Percentiles rank a stretch among this genome's conserved stretches.
Conservation (phyloP, 2,329 filamentous ascomycete species). For the Ceratocystis albifundus region DNA sequence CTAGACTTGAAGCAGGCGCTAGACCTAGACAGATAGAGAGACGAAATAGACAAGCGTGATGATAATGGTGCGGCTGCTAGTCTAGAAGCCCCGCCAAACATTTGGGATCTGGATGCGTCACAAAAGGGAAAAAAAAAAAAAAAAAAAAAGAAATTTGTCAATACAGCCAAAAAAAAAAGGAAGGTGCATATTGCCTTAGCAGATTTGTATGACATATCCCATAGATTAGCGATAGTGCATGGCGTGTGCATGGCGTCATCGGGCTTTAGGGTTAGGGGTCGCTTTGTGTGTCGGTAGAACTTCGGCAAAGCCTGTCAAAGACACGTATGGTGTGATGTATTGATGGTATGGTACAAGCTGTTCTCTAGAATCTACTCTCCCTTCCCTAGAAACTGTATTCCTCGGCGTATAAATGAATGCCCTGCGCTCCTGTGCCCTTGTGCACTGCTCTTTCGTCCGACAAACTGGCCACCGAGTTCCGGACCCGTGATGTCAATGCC, state of each 20-base stretch:
- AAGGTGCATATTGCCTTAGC: neutral
- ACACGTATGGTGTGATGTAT: neutral
- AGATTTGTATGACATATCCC: neutral
- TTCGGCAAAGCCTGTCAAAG: neutral
- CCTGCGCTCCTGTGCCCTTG: conserved; percentile 53
- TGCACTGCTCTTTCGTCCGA: conserved; percentile 53
- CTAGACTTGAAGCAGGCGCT: neutral
- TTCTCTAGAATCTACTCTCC: neutral
- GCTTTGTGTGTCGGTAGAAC: neutral
- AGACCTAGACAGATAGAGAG: neutral
- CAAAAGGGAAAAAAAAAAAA: conserved; percentile 8
- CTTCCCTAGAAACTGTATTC: conserved; percentile 43
- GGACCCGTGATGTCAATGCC: conserved; percentile 41
- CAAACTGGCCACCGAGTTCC: conserved; percentile 44
- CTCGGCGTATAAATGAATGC: conserved; percentile 49
- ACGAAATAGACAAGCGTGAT: neutral
- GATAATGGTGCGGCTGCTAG: neutral
- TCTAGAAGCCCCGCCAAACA: conserved; percentile 18
- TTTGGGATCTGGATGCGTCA: conserved; percentile 17
- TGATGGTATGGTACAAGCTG: neutral
- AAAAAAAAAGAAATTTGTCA: neutral
- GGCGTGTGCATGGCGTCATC: neutral
- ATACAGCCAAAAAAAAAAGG: neutral
- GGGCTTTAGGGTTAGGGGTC: too few species aligned
- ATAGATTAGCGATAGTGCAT: conserved; percentile 3